Evolutionary conservation across 1,284 basidiomycete species (phyloP).

Genomic region (Neonothopanus nambi): DNA sequence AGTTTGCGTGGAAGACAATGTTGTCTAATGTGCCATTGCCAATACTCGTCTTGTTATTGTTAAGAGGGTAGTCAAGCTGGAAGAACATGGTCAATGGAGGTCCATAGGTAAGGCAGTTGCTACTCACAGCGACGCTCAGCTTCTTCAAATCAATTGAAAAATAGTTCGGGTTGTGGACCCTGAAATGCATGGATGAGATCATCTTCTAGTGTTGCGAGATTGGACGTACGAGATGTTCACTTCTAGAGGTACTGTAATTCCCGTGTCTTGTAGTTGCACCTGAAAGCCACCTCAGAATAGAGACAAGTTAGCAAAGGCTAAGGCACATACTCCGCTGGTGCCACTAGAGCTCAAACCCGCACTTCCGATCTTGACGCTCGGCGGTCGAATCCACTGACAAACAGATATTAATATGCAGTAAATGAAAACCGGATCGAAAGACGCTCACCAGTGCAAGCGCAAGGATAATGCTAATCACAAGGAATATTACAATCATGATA

Average conservation of each 20-base stretch:
- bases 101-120: background rate
- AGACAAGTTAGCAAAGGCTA: slow-evolving; percentile 26
- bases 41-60: slow-evolving; percentile 46
- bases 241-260: slow-evolving; percentile 63
- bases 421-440: background rate
- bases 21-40: slow-evolving; percentile 68
- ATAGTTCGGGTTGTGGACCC: slow-evolving; percentile 86
- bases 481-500: slow-evolving; percentile 60
- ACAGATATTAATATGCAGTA: slow-evolving; percentile 8
- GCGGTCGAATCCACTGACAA: slow-evolving; percentile 79
- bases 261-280: slow-evolving; percentile 41
- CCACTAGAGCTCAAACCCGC: slow-evolving; percentile 41
- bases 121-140: slow-evolving; percentile 62
- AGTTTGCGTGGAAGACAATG: slow-evolving; percentile 62
- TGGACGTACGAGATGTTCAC: slow-evolving; percentile 65
- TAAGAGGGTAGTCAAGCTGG: slow-evolving; percentile 75
- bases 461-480: slow-evolving; percentile 71
- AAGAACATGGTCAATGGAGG: slow-evolving; percentile 4
- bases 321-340: slow-evolving; percentile 41
- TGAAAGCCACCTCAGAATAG: slow-evolving; percentile 21
- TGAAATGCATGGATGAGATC: slow-evolving; percentile 30
- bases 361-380: slow-evolving; percentile 65
- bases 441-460: slow-evolving; percentile 67
- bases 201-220: background rate
- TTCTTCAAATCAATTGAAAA: slow-evolving; percentile 74